A percentile compares a stretch with the other conserved stretches of the same genome.
Evolutionary conservation across 106 monocot species (phyloP).

Genomic region (Triglochin maritima): DNA sequence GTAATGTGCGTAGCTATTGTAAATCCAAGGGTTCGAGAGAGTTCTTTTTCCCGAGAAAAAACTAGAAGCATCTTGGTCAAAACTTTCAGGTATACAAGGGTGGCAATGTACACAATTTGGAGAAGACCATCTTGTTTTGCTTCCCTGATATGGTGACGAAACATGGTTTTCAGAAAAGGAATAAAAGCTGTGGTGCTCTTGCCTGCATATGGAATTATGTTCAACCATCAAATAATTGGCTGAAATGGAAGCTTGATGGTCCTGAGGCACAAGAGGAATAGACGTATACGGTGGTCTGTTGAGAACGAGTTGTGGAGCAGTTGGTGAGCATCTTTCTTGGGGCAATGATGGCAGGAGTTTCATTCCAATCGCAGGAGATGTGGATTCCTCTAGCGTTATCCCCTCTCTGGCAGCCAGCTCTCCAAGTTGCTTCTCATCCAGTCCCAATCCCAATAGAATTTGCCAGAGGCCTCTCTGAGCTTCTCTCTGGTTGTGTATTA

Average conservation of each 20-base stretch:
- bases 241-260: conserved; percentile 40
- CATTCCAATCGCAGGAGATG: conserved; percentile 18
- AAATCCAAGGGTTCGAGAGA: conserved; percentile 5
- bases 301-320: conserved; percentile 9
- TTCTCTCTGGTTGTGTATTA: conserved; percentile 90
- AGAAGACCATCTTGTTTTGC: conserved; percentile 6
- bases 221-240: conserved; percentile 23
- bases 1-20: conserved; percentile 9
- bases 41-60: conserved; percentile 6
- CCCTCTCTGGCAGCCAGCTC: conserved; percentile 79
- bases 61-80: conserved; percentile 11
- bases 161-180: conserved; percentile 31
- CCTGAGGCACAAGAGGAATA: conserved; percentile 33
- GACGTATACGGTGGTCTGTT: conserved; percentile 22
- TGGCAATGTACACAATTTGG: conserved; percentile 9
- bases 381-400: conserved; percentile 69
- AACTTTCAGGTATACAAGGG: conserved; percentile 21
- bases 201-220: conserved; percentile 21
- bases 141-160: conserved; percentile 14
- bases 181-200: conserved; percentile 56
- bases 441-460: conserved; percentile 72
- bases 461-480: conserved; percentile 74
- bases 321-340: conserved; percentile 4
- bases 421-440: conserved; percentile 63
- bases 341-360: conserved; percentile 15